Percentiles rank a stretch among this genome's conserved stretches.
phyloP scores from a whole-genome alignment of 805 yeast genomes.

The Candida nanaspora region DNA sequence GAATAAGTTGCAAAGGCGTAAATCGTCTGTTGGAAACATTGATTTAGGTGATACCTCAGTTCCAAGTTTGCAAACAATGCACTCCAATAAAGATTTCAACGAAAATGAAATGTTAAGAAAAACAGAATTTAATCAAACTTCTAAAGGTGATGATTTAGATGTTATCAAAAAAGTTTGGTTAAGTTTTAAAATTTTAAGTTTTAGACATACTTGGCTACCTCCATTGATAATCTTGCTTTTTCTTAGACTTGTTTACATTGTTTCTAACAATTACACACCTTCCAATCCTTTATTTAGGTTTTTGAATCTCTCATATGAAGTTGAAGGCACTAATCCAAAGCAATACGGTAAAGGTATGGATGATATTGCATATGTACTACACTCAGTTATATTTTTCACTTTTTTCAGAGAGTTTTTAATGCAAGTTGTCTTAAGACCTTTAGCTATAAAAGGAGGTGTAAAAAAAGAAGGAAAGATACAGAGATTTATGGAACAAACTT shows the following conservation, averaged over 20 bases:
- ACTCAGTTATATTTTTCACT: constrained; percentile 81
- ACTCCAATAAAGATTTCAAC: constrained; percentile 36
- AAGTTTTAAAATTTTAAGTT: constrained; percentile 50
- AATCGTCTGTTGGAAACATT: constrained; percentile 68
- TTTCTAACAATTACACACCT: constrained; percentile 50
- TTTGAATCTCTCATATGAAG: constrained; percentile 57
- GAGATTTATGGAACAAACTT: constrained; percentile 91
- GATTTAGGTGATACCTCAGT: constrained; percentile 67
- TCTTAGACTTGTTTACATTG: constrained; percentile 37
- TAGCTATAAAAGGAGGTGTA: constrained; percentile 51
- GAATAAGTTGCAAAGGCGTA: constrained; percentile 8
- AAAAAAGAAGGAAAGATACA: constrained; percentile 48
- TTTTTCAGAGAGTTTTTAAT: constrained; percentile 85
- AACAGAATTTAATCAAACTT: constrained; percentile 16
- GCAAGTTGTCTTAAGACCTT: constrained; percentile 73
- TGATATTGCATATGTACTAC: constrained; percentile 74
- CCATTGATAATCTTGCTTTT: constrained; percentile 45
- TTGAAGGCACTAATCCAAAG: constrained; percentile 47
- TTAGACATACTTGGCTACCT: constrained; percentile 64
- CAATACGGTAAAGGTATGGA: constrained; percentile 80
- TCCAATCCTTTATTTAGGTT: constrained; percentile 59
- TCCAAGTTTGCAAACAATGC: constrained; percentile 62
- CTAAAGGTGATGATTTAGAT: constrained; percentile 5
- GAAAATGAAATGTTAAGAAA: constrained; percentile 13
- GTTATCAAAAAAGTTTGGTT: constrained; percentile 47